A percentile compares a stretch with the other conserved stretches of the same genome.
Conservation (phyloP, 169 alveolate species). For the Plasmodium vivax region DNA sequence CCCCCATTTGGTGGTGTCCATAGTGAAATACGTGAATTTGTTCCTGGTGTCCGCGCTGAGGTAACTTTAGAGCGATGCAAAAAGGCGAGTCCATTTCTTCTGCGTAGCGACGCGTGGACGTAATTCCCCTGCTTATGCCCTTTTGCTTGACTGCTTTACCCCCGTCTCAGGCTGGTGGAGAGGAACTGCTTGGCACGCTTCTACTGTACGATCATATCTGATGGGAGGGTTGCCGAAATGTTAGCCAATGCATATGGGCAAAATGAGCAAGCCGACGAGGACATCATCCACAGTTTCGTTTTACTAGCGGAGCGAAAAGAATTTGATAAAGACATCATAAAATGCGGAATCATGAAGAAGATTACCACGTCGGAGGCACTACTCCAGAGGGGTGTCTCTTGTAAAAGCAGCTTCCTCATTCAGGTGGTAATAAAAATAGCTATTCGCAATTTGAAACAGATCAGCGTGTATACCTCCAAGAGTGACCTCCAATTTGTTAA, state of each 20-base stretch:
- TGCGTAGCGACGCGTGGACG: not conserved
- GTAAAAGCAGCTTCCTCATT: slow-evolving; percentile 1
- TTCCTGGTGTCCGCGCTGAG: slow-evolving; percentile 6
- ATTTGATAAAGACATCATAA: slow-evolving; percentile 22
- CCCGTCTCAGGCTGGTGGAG: not conserved
- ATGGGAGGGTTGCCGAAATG: slow-evolving; percentile 14
- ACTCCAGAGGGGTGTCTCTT: not conserved
- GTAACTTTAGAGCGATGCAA: not conserved
- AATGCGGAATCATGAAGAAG: slow-evolving; percentile 28
- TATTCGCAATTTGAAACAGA: not conserved
- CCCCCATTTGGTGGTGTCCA: not conserved
- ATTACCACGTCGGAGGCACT: not conserved
- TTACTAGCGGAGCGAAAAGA: slow-evolving; percentile 31
- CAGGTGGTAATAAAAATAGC: slow-evolving; percentile 26
- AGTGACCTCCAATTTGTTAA: not conserved
- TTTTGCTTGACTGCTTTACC: not conserved
- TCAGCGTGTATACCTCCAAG: not conserved
- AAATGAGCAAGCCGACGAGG: not conserved
- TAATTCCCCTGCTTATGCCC: not conserved
- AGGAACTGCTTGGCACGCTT: not conserved
- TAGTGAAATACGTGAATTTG: slow-evolving; percentile 5
- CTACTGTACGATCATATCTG: not conserved
- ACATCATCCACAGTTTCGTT: slow-evolving; percentile 22
- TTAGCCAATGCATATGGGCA: slow-evolving; percentile 1
- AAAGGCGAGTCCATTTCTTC: not conserved